Conservation (phyloP, 371 early-diverging fungal species). For the Fennellomyces sp. region DNA sequence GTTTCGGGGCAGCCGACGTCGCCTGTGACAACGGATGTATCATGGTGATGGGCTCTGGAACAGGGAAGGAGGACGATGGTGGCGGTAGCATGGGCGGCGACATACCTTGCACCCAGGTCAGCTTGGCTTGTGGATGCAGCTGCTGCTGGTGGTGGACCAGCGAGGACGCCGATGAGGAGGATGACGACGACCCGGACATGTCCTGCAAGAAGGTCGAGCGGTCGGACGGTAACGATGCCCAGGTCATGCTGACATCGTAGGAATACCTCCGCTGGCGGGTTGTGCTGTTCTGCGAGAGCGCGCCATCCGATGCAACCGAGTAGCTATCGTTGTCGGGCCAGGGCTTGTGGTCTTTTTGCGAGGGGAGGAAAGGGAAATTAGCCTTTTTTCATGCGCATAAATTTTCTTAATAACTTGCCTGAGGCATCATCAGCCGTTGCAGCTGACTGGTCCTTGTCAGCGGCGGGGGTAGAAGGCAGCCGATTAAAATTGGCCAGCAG, state of each 20-base stretch:
- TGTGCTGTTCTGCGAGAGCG: slow-evolving; percentile 5
- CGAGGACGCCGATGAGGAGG: neutral
- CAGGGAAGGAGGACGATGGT: neutral
- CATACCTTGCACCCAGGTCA: neutral
- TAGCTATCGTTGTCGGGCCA: slow-evolving; percentile 16
- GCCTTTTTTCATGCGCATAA: slow-evolving; percentile 12
- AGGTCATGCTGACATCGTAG: slow-evolving; percentile 47
- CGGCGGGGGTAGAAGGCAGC: slow-evolving; percentile 10
- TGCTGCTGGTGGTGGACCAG: neutral
- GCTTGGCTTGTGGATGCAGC: neutral
- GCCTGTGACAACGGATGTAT: neutral
- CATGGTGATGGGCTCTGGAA: neutral
- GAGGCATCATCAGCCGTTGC: slow-evolving; percentile 17
- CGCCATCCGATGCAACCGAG: slow-evolving; percentile 3
- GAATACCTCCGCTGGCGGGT: slow-evolving; percentile 38
- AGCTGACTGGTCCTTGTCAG: neutral
- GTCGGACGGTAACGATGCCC: slow-evolving; percentile 46
- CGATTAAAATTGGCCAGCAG: slow-evolving; percentile 49
- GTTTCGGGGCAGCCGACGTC: neutral
- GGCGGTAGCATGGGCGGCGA: neutral
- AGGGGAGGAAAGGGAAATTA: neutral
- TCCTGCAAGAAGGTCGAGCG: slow-evolving; percentile 25
- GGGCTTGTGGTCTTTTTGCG: slow-evolving; percentile 12
- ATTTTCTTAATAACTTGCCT: slow-evolving; percentile 4
- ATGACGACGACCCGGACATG: slow-evolving; percentile 13